These are phyloP conservation scores for Trichoderma asperellum DNA, from an alignment of 2,329 filamentous ascomycete species.

Conservation along the genomic window DNA sequence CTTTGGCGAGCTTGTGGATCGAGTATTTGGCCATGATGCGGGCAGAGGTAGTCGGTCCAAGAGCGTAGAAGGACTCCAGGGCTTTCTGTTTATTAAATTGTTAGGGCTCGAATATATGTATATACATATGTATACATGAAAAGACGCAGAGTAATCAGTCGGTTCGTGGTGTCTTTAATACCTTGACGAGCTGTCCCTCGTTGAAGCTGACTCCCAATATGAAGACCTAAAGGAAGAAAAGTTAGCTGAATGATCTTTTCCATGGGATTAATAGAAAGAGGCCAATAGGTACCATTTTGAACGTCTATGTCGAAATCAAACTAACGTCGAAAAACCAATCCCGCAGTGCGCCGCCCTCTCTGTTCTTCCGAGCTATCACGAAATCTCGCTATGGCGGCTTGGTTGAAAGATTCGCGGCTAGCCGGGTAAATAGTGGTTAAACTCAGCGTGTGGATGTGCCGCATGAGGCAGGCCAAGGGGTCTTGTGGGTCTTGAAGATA, in stretches of 20 bases:
- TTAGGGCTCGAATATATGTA: not conserved
- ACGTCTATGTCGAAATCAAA: not conserved
- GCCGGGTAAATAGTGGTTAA: conserved; percentile 17
- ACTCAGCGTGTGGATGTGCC: not conserved
- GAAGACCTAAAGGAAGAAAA: conserved; percentile 66
- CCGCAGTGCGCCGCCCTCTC: not conserved
- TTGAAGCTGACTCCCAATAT: conserved; percentile 85
- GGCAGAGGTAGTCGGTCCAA: conserved; percentile 70
- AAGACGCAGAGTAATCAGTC: too few species aligned
- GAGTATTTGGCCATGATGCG: conserved; percentile 86
- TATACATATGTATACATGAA: not conserved
- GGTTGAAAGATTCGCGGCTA: conserved; percentile 10
- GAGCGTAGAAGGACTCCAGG: conserved; percentile 83
- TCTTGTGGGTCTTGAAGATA: not conserved
- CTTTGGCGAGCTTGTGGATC: conserved; percentile 80
- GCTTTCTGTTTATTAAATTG: conserved; percentile 56
- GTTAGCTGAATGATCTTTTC: not conserved
- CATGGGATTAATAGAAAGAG: rapidly evolving
- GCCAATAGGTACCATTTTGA: conserved; percentile 4
- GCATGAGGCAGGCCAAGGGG: not conserved
- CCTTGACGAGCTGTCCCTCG: conserved; percentile 81
- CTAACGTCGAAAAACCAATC: not conserved
- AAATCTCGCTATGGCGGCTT: not conserved
- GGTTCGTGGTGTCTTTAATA: conserved; percentile 46
- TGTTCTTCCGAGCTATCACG: not conserved